Percentiles rank a stretch among this genome's conserved stretches.
Conservation (phyloP, 2,329 filamentous ascomycete genomes). For the Penicillium italicum region DNA sequence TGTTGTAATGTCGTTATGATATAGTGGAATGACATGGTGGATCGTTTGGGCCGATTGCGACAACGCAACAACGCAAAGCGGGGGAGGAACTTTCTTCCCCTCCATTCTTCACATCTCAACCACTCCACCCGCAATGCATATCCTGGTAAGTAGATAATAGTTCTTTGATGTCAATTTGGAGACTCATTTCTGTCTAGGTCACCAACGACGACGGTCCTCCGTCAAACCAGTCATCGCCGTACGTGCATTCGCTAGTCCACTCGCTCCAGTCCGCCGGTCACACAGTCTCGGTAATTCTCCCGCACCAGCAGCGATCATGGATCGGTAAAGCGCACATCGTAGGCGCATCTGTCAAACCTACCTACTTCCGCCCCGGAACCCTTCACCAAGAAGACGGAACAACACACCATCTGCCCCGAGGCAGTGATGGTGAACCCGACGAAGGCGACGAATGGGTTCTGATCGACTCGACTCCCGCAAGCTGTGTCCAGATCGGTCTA, state of each 20-base stretch:
- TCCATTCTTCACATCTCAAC: constrained; percentile 17
- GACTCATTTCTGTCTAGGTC: constrained; percentile 32
- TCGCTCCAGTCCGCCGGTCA: constrained; percentile 73
- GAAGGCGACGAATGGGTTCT: constrained; percentile 73
- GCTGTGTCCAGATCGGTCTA: constrained; percentile 76
- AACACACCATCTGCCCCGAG: constrained; percentile 58
- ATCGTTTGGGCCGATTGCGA: constrained; percentile 2
- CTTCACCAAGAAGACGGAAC: constrained; percentile 64
- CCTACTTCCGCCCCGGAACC: constrained; percentile 71
- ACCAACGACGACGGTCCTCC: constrained; percentile 78
- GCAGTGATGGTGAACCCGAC: constrained; percentile 49
- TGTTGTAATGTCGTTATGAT: background rate
- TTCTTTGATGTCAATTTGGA: background rate
- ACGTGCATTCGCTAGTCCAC: constrained; percentile 70
- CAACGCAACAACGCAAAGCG: constrained; percentile 8
- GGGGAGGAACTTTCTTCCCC: constrained; percentile 19
- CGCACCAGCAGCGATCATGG: constrained; percentile 90
- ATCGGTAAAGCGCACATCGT: constrained; percentile 98
- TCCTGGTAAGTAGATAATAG: constrained; percentile 43
- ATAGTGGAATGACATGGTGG: background rate
- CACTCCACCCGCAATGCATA: constrained; percentile 44
- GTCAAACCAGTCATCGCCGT: constrained; percentile 72
- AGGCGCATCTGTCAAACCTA: constrained; percentile 77
- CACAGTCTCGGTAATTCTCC: constrained; percentile 84
- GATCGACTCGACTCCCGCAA: constrained; percentile 76